Evolutionary conservation across 2,329 filamentous ascomycete species (phyloP).

Genomic region (Curvularia hawaiiensis): DNA sequence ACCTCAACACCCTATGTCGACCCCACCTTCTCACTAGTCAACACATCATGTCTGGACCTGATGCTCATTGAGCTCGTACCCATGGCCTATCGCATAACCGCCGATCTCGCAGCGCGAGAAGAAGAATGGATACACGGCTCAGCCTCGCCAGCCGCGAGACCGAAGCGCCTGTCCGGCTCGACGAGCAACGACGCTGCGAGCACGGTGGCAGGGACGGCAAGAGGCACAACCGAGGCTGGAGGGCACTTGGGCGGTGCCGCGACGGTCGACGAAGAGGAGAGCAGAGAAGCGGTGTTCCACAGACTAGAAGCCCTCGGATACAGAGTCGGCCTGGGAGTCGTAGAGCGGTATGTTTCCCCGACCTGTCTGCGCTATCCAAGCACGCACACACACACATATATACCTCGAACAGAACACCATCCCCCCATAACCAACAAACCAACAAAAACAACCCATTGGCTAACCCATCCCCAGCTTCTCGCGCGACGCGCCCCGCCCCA

Average conservation of each 20-base stretch:
- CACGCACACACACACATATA: no score
- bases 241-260: slow-evolving; percentile 1
- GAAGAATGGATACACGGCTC: slow-evolving; percentile 44
- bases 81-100: slow-evolving; percentile 84
- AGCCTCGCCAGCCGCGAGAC: slow-evolving; percentile 8
- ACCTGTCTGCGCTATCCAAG: no score
- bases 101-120: slow-evolving; percentile 66
- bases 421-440: not conserved
- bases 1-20: slow-evolving; percentile 60
- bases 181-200: slow-evolving; percentile 33
- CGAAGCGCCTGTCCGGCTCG: slow-evolving; percentile 23
- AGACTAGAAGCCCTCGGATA: slow-evolving; percentile 86
- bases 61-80: slow-evolving; percentile 96
- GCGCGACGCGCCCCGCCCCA: slow-evolving; percentile 82
- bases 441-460: not conserved
- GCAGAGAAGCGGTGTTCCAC: slow-evolving; percentile 83
- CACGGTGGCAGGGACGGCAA: slow-evolving; percentile 31
- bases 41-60: slow-evolving; percentile 87
- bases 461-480: slow-evolving; percentile 66
- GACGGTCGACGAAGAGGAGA: slow-evolving; percentile 74
- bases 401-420: no score
- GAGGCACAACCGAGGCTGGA: slow-evolving; percentile 14
- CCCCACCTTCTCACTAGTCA: slow-evolving; percentile 76
- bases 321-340: slow-evolving; percentile 87
- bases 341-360: slow-evolving; percentile 71